phyloP scores from a whole-genome alignment of 768 basidiomycete genomes.

The Sporobolomyces roseus region DNA sequence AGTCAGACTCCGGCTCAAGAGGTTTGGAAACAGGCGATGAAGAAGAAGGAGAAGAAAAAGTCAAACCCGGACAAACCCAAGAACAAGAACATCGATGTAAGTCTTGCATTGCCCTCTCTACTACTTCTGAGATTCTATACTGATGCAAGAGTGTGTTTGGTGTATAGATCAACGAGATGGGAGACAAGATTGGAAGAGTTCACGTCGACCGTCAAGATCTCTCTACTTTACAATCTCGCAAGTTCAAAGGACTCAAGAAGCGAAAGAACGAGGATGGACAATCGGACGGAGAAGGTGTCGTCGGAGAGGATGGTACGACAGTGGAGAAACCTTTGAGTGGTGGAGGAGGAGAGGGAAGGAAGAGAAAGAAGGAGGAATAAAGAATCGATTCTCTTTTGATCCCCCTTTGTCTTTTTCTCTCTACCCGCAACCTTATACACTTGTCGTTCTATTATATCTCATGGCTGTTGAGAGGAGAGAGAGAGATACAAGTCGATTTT shows the following conservation, averaged over 20 bases:
- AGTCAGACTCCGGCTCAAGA: conserved; percentile 72
- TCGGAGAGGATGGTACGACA: background rate
- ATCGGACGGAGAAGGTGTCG: background rate
- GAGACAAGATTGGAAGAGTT: conserved; percentile 82
- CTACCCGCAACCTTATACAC: too few species aligned
- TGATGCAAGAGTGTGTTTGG: background rate
- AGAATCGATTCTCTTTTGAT: background rate
- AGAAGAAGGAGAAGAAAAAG: conserved; percentile 77
- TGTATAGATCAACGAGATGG: conserved; percentile 76
- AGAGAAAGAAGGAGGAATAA: conserved; percentile 14
- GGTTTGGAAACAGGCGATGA: conserved; percentile 73
- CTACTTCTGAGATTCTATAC: background rate
- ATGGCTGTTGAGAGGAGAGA: too few species aligned
- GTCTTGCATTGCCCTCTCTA: background rate
- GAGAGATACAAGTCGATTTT: too few species aligned
- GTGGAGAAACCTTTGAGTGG: conserved; percentile 5
- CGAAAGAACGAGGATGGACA: conserved; percentile 37
- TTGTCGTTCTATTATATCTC: too few species aligned
- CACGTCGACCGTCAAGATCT: conserved; percentile 77
- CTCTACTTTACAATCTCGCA: conserved; percentile 75
- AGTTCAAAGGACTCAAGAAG: conserved; percentile 84
- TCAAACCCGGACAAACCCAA: conserved; percentile 70
- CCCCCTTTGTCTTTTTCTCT: background rate
- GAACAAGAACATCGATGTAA: conserved; percentile 89
- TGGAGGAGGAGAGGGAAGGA: conserved; percentile 23